phyloP scores from a whole-genome alignment of 192 early-diverging fungal species.

The Pilaira anomala region DNA sequence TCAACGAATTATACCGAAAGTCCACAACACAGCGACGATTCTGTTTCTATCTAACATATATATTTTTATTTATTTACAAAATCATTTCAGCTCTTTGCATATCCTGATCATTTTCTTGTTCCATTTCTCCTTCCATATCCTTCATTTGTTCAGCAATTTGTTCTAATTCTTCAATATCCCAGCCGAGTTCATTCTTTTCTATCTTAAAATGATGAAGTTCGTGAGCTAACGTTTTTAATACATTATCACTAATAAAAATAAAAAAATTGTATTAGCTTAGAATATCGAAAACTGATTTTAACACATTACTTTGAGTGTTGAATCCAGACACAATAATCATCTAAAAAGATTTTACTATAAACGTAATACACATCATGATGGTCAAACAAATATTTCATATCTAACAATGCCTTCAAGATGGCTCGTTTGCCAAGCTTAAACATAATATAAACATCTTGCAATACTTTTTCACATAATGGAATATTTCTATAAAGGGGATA shows the following conservation, averaged over 20 bases:
- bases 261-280: too few relatives aligned
- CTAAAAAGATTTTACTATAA: slow-evolving; percentile 83
- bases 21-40: too few relatives aligned
- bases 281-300: not conserved
- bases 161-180: slow-evolving; percentile 81
- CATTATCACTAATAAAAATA: slow-evolving; percentile 57
- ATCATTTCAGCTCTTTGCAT: slow-evolving; percentile 15
- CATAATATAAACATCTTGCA: slow-evolving; percentile 77
- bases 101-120: not conserved
- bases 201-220: slow-evolving; percentile 73
- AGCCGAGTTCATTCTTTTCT: slow-evolving; percentile 67
- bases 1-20: too few relatives aligned
- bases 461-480: slow-evolving; percentile 67
- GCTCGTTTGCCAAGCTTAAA: slow-evolving; percentile 82
- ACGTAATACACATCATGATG: slow-evolving; percentile 86
- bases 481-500: slow-evolving; percentile 86
- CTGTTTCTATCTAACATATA: not conserved
- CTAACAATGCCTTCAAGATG: slow-evolving; percentile 74
- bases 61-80: not conserved
- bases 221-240: slow-evolving; percentile 71
- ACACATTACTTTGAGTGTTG: slow-evolving; percentile 64
- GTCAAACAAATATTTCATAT: slow-evolving; percentile 76
- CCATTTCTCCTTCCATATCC: slow-evolving; percentile 6
- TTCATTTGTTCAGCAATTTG: slow-evolving; percentile 25
- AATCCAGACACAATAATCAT: slow-evolving; percentile 97